phyloP scores from a whole-genome alignment of 495 filamentous ascomycete genomes.

The Xylaria castorea region DNA sequence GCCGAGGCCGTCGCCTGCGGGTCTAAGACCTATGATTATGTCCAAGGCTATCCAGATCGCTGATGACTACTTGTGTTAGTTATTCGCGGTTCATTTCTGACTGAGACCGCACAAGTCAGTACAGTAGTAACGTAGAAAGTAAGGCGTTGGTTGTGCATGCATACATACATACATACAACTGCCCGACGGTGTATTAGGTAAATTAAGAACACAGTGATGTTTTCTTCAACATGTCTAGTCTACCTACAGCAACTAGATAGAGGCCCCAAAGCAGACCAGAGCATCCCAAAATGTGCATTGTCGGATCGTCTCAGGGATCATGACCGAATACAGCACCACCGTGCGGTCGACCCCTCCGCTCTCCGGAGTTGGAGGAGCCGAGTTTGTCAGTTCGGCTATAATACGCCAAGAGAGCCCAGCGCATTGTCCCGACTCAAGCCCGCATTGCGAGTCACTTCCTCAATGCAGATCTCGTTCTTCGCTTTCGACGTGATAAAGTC shows the following conservation, averaged over 20 bases:
- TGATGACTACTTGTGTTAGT: not conserved
- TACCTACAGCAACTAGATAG: not conserved
- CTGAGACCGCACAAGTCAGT: not conserved
- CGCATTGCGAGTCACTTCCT: not conserved
- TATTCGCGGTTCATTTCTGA: not conserved
- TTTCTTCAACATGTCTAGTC: too few relatives aligned
- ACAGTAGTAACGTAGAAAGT: not conserved
- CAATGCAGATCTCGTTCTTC: not conserved
- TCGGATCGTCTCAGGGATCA: slow-evolving; percentile 1
- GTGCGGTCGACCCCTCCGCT: slow-evolving; percentile 8
- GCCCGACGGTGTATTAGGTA: not conserved
- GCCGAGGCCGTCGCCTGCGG: slow-evolving; percentile 12
- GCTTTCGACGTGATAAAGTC: not conserved
- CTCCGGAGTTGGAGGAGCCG: slow-evolving; percentile 4
- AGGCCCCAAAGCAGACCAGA: not conserved
- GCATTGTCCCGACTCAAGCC: slow-evolving; percentile 2
- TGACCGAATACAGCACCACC: not conserved
- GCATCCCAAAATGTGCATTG: not conserved
- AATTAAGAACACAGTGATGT: not conserved
- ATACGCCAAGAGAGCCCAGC: not conserved
- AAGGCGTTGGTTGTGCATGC: not conserved
- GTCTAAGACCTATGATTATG: not conserved
- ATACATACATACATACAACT: not conserved
- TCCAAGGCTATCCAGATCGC: not conserved
- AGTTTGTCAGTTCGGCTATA: not conserved